phyloP scores from a whole-genome alignment of 192 early-diverging fungal species.

The Podila verticillata region DNA sequence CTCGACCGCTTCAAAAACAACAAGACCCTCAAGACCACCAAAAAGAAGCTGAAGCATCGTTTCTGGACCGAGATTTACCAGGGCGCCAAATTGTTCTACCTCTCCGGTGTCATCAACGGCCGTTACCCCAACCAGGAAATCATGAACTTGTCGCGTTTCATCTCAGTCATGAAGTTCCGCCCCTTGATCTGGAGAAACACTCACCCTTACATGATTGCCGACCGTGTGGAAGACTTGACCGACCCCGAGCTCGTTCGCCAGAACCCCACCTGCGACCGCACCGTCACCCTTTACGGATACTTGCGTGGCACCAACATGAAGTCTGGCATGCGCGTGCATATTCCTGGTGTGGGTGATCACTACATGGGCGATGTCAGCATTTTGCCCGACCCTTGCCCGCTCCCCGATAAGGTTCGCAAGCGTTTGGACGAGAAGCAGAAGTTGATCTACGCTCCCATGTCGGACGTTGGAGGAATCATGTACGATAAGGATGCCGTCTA shows the following conservation, averaged over 20 bases:
- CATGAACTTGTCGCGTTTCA: conserved; percentile 94
- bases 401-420: conserved; percentile 93
- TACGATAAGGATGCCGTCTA: conserved; percentile 99
- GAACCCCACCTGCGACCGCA: conserved; percentile 90
- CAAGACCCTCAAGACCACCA: conserved; percentile 87
- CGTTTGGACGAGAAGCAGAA: conserved; percentile 93
- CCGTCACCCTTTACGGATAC: conserved; percentile 95
- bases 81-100: conserved; percentile 98
- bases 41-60: conserved; percentile 96
- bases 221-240: conserved; percentile 97
- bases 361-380: conserved; percentile 77
- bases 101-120: conserved; percentile 96
- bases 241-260: conserved; percentile 84
- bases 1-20: conserved; percentile 96
- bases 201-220: conserved; percentile 97
- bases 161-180: conserved; percentile 98
- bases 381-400: conserved; percentile 95
- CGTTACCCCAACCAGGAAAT: conserved; percentile 94
- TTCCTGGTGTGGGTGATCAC: conserved; percentile 95
- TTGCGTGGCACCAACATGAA: conserved; percentile 96
- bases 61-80: conserved; percentile 99
- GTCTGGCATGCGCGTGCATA: conserved; percentile 86
- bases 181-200: conserved; percentile 97
- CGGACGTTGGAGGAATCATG: conserved; percentile 96
- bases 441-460: conserved; percentile 98